Conservation (phyloP, 495 filamentous ascomycete species). For the Hypoxylon intermedium region DNA sequence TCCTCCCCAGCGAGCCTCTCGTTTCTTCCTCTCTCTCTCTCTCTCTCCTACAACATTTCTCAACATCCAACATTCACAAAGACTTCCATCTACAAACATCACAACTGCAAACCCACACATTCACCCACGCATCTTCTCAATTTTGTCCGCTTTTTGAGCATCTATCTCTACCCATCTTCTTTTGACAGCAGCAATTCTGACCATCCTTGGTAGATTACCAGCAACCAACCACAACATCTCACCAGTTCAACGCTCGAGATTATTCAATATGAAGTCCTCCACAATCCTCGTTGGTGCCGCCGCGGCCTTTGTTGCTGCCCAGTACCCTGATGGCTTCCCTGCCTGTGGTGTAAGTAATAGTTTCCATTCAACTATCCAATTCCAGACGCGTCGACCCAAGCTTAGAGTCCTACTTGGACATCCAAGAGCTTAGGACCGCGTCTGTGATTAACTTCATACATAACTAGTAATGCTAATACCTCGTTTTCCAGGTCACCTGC, state of each 20-base stretch:
- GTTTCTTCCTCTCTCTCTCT: conserved; percentile 11
- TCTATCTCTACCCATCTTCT: conserved; percentile 29
- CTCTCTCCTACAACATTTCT: conserved; percentile 12
- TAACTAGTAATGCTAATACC: conserved; percentile 21
- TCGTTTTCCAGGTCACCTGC: conserved; percentile 66
- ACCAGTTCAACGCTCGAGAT: conserved; percentile 17
- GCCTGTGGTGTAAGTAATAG: conserved; percentile 51
- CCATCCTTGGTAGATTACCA: conserved; percentile 30
- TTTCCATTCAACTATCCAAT: not conserved
- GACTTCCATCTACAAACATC: conserved; percentile 35
- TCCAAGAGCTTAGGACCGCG: too few species aligned
- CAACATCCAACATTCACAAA: conserved; percentile 25
- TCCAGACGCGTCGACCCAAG: not conserved
- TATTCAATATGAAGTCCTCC: conserved; percentile 51
- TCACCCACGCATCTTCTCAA: conserved; percentile 31
- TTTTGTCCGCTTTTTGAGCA: conserved; percentile 47
- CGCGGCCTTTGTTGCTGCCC: conserved; percentile 42
- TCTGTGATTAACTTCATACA: too few species aligned
- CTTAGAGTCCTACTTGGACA: not conserved
- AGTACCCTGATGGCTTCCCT: conserved; percentile 41
- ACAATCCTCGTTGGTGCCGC: conserved; percentile 42
- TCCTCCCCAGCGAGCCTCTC: conserved; percentile 1
- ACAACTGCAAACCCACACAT: conserved; percentile 27
- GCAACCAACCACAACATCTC: conserved; percentile 8
- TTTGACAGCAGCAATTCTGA: conserved; percentile 42